Conservation (phyloP, 768 basidiomycete genomes). For the Leccinum subtestaceum region DNA sequence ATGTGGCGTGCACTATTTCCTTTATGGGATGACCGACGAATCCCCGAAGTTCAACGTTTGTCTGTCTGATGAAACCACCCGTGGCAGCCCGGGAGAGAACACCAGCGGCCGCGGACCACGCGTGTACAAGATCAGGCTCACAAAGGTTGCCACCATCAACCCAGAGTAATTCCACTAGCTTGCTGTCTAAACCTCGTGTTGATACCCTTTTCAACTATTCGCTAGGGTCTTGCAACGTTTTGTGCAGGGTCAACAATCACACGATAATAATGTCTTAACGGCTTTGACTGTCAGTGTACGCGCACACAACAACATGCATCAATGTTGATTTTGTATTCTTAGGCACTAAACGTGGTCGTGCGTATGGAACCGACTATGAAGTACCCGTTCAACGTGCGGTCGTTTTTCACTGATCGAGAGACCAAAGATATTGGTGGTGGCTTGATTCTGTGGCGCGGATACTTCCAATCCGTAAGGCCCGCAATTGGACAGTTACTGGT, state of each 20-base stretch:
- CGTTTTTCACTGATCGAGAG: constrained; percentile 65
- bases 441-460: constrained; percentile 73
- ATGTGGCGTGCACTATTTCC: constrained; percentile 12
- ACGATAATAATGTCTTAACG: constrained; percentile 66
- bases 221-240: constrained; percentile 61
- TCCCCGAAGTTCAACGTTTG: constrained; percentile 57
- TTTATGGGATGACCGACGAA: neutral
- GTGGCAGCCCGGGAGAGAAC: constrained; percentile 33
- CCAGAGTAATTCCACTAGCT: constrained; percentile 40
- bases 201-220: constrained; percentile 1
- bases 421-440: constrained; percentile 56
- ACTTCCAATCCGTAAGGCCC: constrained; percentile 77
- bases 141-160: constrained; percentile 57
- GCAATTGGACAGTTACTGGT: constrained; percentile 60
- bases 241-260: constrained; percentile 60
- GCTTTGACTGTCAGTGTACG: constrained; percentile 53
- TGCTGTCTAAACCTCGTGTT: constrained; percentile 22
- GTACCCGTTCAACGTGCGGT: constrained; percentile 70
- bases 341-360: constrained; percentile 75
- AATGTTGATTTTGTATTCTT: constrained; percentile 1
- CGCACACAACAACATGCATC: neutral
- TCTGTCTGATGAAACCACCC: constrained; percentile 40
- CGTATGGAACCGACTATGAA: constrained; percentile 69
- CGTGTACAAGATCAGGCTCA: constrained; percentile 62
- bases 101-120: constrained; percentile 47